Percentiles rank a stretch among this genome's conserved stretches.
Conservation (phyloP, 2,329 filamentous ascomycete genomes). For the Ploettnerulaceae sp. region DNA sequence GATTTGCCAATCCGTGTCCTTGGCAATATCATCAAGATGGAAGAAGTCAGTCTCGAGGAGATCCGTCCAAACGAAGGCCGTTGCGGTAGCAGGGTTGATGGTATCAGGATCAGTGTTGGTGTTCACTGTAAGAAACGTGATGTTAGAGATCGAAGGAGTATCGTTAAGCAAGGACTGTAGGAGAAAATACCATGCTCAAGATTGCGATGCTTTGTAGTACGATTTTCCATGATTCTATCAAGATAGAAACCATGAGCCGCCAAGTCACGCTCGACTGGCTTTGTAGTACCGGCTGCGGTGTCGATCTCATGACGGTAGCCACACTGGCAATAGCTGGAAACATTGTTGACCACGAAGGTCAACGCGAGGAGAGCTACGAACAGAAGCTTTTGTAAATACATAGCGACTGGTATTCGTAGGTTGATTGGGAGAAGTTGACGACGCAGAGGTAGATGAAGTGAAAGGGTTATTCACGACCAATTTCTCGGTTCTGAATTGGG, state of each 20-base stretch:
- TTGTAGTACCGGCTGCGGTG: too few species aligned
- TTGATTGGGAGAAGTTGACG: background rate
- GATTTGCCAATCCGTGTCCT: slow-evolving; percentile 56
- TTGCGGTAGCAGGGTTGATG: slow-evolving; percentile 7
- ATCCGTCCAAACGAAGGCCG: slow-evolving; percentile 58
- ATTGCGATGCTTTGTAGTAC: too few species aligned
- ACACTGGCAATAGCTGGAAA: slow-evolving; percentile 58
- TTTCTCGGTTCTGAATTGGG: too few species aligned
- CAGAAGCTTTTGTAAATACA: background rate
- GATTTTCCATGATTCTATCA: too few species aligned
- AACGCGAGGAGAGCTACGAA: background rate
- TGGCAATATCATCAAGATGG: slow-evolving; percentile 44
- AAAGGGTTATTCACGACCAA: too few species aligned
- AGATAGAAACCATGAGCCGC: too few species aligned
- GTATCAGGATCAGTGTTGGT: background rate
- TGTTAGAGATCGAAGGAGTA: background rate
- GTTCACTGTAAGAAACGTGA: background rate
- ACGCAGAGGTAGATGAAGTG: background rate
- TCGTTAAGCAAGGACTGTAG: background rate
- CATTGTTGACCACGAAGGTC: background rate
- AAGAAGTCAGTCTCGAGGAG: slow-evolving; percentile 68
- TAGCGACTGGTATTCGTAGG: too few species aligned
- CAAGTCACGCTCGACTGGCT: too few species aligned
- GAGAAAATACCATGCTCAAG: background rate
- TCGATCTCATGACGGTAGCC: too few species aligned